Base-by-base conservation (phyloP, 164 flowering plant genomes). In the Nelumbo lutea region DNA sequence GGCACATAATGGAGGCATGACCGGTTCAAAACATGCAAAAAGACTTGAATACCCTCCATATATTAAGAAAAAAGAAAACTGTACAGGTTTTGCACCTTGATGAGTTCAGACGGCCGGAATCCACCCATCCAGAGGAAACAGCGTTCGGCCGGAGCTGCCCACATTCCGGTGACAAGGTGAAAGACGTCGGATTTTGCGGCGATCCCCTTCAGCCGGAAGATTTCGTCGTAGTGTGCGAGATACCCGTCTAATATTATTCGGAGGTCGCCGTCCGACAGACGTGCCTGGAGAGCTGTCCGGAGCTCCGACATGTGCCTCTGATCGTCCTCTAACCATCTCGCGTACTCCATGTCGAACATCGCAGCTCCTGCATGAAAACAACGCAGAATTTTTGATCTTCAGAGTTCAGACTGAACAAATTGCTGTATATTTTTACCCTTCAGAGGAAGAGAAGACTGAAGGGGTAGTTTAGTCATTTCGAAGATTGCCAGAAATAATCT, bases 51-150 rank as follows among this genome's bases (percentile, higher is more conserved):
- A 27, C 27, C 27, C 27, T 27, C 27, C 27, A 27, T n/a, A n/a
- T 6, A 51, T 6, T 51, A 38, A 14, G 38, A 7, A 27, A n/a
- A 15, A 27, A 53, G 57, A 53, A 6, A 6, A 51, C 0, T 51
- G 7, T 46, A 51, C 9, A 6, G 2, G 14, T 14, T 3, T 11
- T 4, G 14, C 59, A 95, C 99, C 95, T 91, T 91, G 79, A 96
- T 85, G 71, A 96, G 95, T 38, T 93, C 98, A 0, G 99, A 96
- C 5, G 99, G 99, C 46, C 93, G 76, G 51, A 96, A 96, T n/a
- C 98, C 99, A 2, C 96, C 98, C 91, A 96, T 90, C 99, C 98
- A 96, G 2, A 93, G 90, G 83, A 96, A 96, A 78, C 96, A 96
- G 1, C 99, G 95, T 73, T 96, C 99, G 0, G 96, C 95, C 0